Percentiles rank a stretch among this genome's conserved stretches.
phyloP scores from a whole-genome alignment of 2,329 filamentous ascomycete species.

The Aureobasidium musti region DNA sequence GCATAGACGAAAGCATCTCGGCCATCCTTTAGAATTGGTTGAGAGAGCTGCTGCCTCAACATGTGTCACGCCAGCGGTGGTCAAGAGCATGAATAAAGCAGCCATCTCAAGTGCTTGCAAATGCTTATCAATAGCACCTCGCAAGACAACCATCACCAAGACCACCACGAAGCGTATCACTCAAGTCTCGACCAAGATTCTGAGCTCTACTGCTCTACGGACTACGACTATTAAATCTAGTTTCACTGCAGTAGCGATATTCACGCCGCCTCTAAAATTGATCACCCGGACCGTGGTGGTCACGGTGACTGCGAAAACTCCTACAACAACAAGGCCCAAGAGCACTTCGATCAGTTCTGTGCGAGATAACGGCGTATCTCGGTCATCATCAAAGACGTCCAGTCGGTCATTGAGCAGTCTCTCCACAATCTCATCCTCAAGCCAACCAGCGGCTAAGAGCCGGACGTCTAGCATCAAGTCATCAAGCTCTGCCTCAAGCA shows the following conservation, averaged over 20 bases:
- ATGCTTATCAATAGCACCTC: conserved; percentile 11
- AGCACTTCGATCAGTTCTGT: neutral
- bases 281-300: neutral
- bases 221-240: neutral
- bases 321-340: neutral
- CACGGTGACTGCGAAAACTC: neutral
- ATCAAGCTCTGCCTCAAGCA: neutral
- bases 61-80: neutral
- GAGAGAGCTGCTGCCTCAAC: conserved; percentile 1
- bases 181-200: neutral
- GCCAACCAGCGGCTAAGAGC: neutral
- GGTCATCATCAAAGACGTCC: neutral
- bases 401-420: neutral
- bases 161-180: neutral
- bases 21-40: neutral
- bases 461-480: neutral
- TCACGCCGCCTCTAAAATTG: neutral
- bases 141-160: neutral
- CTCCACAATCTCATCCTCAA: neutral
- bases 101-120: conserved; percentile 19
- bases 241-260: neutral
- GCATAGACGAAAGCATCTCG: conserved; percentile 2
- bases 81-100: conserved; percentile 10
- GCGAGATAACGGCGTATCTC: neutral
- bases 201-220: neutral